These are phyloP conservation scores for Pleurotus cornucopiae DNA, from an alignment of 768 basidiomycete genomes.

Conservation along the genomic window DNA sequence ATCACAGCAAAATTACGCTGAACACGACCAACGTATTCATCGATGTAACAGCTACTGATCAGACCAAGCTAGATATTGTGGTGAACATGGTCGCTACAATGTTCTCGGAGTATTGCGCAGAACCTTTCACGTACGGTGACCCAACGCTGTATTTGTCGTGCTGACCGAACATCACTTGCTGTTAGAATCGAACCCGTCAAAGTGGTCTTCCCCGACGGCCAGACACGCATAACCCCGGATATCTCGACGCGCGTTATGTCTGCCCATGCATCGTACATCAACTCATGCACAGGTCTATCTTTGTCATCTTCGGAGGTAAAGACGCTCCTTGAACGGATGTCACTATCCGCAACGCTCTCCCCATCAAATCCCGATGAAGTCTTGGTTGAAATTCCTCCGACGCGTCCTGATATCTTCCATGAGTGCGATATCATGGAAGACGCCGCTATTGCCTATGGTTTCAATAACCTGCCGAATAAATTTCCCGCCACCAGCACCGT, in stretches of 20 bases:
- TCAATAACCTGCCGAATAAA: conserved; percentile 89
- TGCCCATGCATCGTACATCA: conserved; percentile 88
- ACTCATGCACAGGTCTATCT: conserved; percentile 87
- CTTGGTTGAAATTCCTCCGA: conserved; percentile 78
- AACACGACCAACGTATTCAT: conserved; percentile 94
- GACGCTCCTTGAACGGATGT: conserved; percentile 80
- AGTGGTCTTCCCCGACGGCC: conserved; percentile 75
- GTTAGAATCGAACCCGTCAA: conserved; percentile 90
- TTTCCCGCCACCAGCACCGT: conserved; percentile 95
- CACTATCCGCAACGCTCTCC: conserved; percentile 55
- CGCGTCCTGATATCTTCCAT: conserved; percentile 96
- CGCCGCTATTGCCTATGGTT: conserved; percentile 95
- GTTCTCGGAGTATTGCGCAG: conserved; percentile 95
- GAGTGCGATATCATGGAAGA: conserved; percentile 99
- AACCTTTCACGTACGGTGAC: conserved; percentile 80
- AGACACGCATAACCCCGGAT: conserved; percentile 73
- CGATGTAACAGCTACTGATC: conserved; percentile 94
- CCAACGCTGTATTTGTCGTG: not conserved
- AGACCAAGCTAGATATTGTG: conserved; percentile 94
- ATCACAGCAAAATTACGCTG: conserved; percentile 94
- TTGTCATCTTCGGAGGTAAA: conserved; percentile 65
- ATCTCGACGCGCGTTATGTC: conserved; percentile 66
- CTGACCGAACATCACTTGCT: not conserved
- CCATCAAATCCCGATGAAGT: conserved; percentile 61
- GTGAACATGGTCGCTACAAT: conserved; percentile 93